Conservation (phyloP, 2,329 filamentous ascomycete species). For the Colletotrichum nymphaeae region DNA sequence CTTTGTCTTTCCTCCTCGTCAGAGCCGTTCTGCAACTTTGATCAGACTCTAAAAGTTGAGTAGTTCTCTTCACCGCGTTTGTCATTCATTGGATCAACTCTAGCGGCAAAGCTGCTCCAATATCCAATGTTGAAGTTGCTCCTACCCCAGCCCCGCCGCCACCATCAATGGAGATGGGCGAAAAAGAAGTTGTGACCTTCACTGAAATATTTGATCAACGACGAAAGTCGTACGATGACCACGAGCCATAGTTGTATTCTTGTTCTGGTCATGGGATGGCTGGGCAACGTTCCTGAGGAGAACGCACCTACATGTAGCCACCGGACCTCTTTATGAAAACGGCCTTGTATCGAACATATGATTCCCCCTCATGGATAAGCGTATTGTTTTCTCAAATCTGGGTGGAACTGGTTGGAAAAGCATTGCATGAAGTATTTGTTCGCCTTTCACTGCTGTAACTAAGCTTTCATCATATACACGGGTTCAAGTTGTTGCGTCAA, state of each 20-base stretch:
- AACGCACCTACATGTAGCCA: background rate
- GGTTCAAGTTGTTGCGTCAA: background rate
- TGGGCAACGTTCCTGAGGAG: background rate
- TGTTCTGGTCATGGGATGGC: background rate
- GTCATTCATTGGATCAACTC: slow-evolving; percentile 6
- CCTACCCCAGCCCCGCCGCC: no score
- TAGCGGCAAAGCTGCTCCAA: background rate
- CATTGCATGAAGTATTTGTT: background rate
- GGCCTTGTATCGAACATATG: background rate
- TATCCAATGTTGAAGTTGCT: background rate
- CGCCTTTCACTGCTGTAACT: background rate
- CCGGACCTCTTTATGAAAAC: background rate
- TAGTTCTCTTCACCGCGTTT: slow-evolving; percentile 10
- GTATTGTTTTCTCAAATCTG: background rate
- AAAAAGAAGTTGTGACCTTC: background rate
- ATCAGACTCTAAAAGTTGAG: background rate
- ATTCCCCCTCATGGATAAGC: background rate
- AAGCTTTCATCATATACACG: background rate
- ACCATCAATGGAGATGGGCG: background rate
- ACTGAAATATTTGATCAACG: background rate
- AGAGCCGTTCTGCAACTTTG: background rate
- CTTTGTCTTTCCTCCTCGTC: no score
- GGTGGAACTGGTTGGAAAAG: background rate
- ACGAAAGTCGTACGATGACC: background rate
- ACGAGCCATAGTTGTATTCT: background rate